Evolutionary conservation across 164 flowering plant species (phyloP).

Genomic region (Hamamelis virginiana): DNA sequence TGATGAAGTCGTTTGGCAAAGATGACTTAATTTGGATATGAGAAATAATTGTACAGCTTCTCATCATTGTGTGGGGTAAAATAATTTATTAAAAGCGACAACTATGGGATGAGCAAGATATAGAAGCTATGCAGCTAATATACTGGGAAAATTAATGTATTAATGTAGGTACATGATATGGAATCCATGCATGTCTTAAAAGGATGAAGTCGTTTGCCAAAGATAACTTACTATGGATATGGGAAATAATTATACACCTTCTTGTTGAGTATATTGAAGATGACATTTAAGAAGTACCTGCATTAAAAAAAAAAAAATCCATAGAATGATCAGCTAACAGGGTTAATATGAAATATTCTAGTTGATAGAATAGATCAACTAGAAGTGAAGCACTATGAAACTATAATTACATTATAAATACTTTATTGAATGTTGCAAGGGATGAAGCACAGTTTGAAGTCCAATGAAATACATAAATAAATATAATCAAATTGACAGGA

Average conservation of each 20-base stretch:
- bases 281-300: conserved; percentile 74
- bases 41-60: conserved; percentile 71
- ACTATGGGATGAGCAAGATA: no score
- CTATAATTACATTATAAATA: no score
- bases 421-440: no score
- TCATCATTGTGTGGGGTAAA: no score
- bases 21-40: conserved; percentile 62
- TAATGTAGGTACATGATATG: neutral
- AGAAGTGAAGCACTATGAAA: no score
- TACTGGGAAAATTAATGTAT: neutral
- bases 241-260: conserved; percentile 74
- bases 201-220: neutral
- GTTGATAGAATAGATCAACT: neutral
- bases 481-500: no score
- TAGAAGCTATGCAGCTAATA: no score
- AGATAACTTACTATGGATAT: conserved; percentile 59
- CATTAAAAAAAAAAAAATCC: no score
- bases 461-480: no score
- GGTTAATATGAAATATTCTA: neutral
- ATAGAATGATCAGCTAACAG: neutral
- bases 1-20: neutral
- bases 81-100: no score
- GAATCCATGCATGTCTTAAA: neutral
- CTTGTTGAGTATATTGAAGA: conserved; percentile 71
- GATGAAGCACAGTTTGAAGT: no score